phyloP scores from a whole-genome alignment of 1,284 basidiomycete species.

The Phellinidium pouzarii region DNA sequence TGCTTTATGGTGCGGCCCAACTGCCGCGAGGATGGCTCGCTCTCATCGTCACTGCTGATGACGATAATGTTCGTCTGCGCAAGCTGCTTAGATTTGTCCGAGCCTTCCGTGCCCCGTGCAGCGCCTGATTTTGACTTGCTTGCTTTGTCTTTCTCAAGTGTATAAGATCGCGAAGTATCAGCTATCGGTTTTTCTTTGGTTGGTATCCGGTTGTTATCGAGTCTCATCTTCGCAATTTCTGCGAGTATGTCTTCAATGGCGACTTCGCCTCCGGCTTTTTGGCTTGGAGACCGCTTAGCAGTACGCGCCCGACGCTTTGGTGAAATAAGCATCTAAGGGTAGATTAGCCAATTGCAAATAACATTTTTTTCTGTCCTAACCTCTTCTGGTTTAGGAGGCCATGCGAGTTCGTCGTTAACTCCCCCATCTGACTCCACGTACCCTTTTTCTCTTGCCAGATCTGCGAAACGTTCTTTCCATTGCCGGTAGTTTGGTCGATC shows the following conservation, averaged over 20 bases:
- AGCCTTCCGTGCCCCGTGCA: neutral
- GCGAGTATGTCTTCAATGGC: constrained; percentile 9
- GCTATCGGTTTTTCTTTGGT: neutral
- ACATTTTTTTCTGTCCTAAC: constrained; percentile 29
- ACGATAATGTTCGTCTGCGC: constrained; percentile 36
- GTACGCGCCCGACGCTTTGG: neutral
- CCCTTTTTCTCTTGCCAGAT: constrained; percentile 51
- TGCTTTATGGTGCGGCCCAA: constrained; percentile 44
- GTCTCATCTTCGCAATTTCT: constrained; percentile 13
- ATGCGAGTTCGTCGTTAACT: constrained; percentile 54
- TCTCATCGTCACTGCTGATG: constrained; percentile 42
- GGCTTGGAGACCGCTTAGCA: neutral
- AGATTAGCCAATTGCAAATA: constrained; percentile 29
- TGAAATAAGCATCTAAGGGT: neutral
- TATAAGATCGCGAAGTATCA: neutral
- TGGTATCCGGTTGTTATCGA: neutral
- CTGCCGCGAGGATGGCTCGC: constrained; percentile 26
- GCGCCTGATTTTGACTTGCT: neutral
- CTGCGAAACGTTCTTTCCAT: constrained; percentile 56
- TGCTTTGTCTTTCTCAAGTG: neutral
- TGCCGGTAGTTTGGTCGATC: constrained; percentile 56
- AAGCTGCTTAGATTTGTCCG: neutral
- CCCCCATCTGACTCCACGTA: constrained; percentile 29
- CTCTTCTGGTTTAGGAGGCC: constrained; percentile 51
- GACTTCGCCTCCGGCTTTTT: neutral